A percentile compares a stretch with the other conserved stretches of the same genome.
Conservation (phyloP, 208 protist genomes). For the Crithidia thermophila region DNA sequence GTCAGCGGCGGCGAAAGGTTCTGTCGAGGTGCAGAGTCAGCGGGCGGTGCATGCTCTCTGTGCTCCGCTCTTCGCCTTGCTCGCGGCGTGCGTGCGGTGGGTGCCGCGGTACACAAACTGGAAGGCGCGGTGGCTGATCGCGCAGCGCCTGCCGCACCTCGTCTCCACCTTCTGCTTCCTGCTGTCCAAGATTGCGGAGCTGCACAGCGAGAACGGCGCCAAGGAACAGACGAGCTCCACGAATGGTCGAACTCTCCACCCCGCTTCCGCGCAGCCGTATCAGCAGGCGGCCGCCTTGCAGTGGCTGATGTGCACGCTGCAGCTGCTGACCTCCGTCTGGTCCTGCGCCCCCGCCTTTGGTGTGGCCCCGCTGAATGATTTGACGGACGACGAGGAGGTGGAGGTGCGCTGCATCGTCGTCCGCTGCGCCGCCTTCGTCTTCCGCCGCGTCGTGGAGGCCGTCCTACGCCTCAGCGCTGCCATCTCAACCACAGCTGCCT, state of each 20-base stretch:
- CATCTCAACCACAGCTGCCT: not conserved
- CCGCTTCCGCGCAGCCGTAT: not conserved
- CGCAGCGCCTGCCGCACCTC: slow-evolving; percentile 50
- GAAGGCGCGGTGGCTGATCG: slow-evolving; percentile 70
- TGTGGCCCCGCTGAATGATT: slow-evolving; percentile 25
- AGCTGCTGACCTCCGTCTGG: slow-evolving; percentile 40
- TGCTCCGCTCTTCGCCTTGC: slow-evolving; percentile 39
- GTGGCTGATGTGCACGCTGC: slow-evolving; percentile 24
- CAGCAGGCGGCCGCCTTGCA: slow-evolving; percentile 9
- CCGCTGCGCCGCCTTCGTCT: slow-evolving; percentile 38
- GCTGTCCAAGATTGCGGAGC: slow-evolving; percentile 30
- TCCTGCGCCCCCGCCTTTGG: slow-evolving; percentile 18
- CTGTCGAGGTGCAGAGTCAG: not conserved
- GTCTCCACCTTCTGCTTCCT: slow-evolving; percentile 43
- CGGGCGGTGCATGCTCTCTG: slow-evolving; percentile 9
- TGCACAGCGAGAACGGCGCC: too few relatives aligned
- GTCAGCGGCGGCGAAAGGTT: not conserved
- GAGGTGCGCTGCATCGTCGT: slow-evolving; percentile 63
- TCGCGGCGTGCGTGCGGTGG: slow-evolving; percentile 47
- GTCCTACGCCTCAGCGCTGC: slow-evolving; percentile 33
- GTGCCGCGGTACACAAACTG: slow-evolving; percentile 50
- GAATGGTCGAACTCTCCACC: too few relatives aligned
- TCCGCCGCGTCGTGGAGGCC: slow-evolving; percentile 36
- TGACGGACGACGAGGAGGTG: slow-evolving; percentile 58
- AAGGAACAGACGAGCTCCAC: too few relatives aligned